A percentile compares a stretch with the other conserved stretches of the same genome.
Evolutionary conservation across 495 filamentous ascomycete genomes (phyloP).

Genomic region (Penicillium coffeae): DNA sequence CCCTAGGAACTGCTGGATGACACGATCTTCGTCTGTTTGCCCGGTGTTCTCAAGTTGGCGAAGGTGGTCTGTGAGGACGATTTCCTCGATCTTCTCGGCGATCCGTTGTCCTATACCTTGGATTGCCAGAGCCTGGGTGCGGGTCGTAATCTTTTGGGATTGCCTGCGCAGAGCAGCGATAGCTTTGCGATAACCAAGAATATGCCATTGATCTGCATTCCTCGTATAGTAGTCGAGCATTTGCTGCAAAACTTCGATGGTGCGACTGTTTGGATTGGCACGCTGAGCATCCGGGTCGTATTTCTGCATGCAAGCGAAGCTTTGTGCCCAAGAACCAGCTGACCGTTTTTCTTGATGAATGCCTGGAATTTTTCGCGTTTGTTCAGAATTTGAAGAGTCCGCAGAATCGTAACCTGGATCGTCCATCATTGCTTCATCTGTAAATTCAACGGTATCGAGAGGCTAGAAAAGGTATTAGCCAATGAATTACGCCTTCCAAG

Average conservation of each 20-base stretch:
- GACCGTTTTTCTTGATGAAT: not conserved
- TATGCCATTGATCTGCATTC: conserved; percentile 75
- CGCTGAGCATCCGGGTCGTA: conserved; percentile 37
- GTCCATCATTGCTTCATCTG: conserved; percentile 14
- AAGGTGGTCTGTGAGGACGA: conserved; percentile 71
- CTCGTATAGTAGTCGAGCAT: conserved; percentile 81
- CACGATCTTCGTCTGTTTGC: conserved; percentile 58
- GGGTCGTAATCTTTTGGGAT: conserved; percentile 58
- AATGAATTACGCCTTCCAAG: not conserved
- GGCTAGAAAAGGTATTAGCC: conserved; percentile 27
- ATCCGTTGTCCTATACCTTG: conserved; percentile 71
- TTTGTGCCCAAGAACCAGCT: conserved; percentile 42
- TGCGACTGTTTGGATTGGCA: conserved; percentile 64
- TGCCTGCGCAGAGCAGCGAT: conserved; percentile 71
- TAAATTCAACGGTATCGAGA: conserved; percentile 32
- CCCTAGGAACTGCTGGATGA: conserved; percentile 64
- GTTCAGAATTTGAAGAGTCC: conserved; percentile 20
- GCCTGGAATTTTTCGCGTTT: conserved; percentile 19
- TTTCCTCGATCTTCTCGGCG: conserved; percentile 89
- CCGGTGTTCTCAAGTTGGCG: conserved; percentile 67
- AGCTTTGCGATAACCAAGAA: conserved; percentile 73
- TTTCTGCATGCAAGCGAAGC: conserved; percentile 67
- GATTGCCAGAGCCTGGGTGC: conserved; percentile 63
- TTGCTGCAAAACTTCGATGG: conserved; percentile 73
- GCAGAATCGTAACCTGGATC: conserved; percentile 15